phyloP scores from a whole-genome alignment of 2,329 filamentous ascomycete genomes.

The Fusarium sp. region DNA sequence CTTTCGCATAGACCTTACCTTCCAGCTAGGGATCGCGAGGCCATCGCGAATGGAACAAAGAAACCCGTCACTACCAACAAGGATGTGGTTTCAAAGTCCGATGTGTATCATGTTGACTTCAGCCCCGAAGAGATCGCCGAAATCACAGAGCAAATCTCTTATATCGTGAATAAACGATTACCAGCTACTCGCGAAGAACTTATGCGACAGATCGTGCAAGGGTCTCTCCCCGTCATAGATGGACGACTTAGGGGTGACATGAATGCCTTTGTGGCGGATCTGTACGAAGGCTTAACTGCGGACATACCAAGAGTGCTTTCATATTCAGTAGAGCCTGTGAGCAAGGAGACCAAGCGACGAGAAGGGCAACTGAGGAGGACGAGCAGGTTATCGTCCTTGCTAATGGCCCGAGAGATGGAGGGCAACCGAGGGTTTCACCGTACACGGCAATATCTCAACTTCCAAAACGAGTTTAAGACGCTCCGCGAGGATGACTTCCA shows the following conservation, averaged over 20 bases:
- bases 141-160: slow-evolving; percentile 43
- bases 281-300: slow-evolving; percentile 42
- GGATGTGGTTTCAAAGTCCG: slow-evolving; percentile 19
- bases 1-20: slow-evolving; percentile 46
- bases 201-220: slow-evolving; percentile 7
- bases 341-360: slow-evolving; percentile 27
- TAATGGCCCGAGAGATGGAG: slow-evolving; percentile 63
- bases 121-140: slow-evolving; percentile 53
- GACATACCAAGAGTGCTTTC: slow-evolving; percentile 45
- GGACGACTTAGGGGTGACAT: slow-evolving; percentile 21
- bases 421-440: slow-evolving; percentile 60
- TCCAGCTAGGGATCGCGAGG: slow-evolving; percentile 44
- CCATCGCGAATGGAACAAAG: slow-evolving; percentile 45
- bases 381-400: slow-evolving; percentile 55
- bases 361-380: slow-evolving; percentile 23
- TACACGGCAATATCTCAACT: slow-evolving; percentile 58
- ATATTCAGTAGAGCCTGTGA: slow-evolving; percentile 24
- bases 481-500: slow-evolving; percentile 65
- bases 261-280: slow-evolving; percentile 42
- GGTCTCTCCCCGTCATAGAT: neutral
- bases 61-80: slow-evolving; percentile 6
- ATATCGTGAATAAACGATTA: slow-evolving; percentile 23
- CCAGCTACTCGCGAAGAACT: slow-evolving; percentile 40
- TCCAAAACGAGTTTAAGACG: slow-evolving; percentile 59
- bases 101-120: slow-evolving; percentile 62